Conservation (phyloP, 176 grass and related monocot genomes). For the Dactylis glomerata region DNA sequence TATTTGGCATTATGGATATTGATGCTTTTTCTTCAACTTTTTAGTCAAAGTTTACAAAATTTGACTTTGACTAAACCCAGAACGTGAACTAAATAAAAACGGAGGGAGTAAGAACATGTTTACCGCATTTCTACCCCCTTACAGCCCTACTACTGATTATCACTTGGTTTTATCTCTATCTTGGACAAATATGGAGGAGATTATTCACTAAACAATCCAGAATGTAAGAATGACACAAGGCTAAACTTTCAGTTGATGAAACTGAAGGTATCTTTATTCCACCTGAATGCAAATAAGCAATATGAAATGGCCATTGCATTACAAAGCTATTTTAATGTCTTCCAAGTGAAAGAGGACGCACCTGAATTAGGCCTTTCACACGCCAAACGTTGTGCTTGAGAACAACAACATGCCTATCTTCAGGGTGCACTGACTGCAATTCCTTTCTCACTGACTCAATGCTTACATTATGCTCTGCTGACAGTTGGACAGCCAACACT, state of each 20-base stretch:
- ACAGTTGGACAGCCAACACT: constrained; percentile 81
- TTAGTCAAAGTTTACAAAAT: too few species aligned
- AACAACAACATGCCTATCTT: constrained; percentile 82
- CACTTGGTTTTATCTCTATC: neutral
- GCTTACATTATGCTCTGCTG: constrained; percentile 86
- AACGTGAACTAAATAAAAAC: too few species aligned
- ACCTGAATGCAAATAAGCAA: neutral
- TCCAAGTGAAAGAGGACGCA: constrained; percentile 15
- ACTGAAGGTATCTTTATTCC: neutral
- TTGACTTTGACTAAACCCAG: too few species aligned
- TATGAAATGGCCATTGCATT: neutral
- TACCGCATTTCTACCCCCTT: neutral
- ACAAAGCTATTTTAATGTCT: neutral
- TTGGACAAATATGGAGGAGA: neutral
- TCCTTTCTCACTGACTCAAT: constrained; percentile 83
- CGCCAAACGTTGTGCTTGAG: constrained; percentile 98
- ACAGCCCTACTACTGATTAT: neutral
- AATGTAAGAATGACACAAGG: neutral
- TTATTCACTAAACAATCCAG: neutral
- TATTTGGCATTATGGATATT: too few species aligned
- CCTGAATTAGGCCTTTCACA: constrained; percentile 96
- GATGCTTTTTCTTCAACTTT: too few species aligned
- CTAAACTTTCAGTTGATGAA: neutral
- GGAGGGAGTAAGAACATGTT: neutral
- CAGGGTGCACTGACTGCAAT: constrained; percentile 73